These are phyloP conservation scores for Fusarium sacchari DNA, from an alignment of 2,329 filamentous ascomycete species.

Conservation along the genomic window DNA sequence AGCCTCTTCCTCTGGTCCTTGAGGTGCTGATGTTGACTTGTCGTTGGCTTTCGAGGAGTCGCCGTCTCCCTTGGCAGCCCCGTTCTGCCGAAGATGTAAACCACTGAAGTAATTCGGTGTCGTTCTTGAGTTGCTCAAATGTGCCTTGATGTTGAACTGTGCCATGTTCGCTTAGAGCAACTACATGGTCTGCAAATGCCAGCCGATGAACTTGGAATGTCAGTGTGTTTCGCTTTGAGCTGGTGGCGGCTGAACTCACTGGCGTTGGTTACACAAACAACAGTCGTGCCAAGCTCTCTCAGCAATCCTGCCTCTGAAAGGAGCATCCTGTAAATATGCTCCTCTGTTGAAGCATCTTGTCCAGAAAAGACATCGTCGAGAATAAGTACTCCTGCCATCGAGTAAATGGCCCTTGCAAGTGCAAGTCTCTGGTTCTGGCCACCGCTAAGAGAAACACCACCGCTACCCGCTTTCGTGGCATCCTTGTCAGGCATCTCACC, in stretches of 20 bases:
- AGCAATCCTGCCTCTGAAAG: conserved; percentile 1
- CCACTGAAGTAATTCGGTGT: conserved; percentile 13
- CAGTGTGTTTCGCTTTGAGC: not conserved
- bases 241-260: not conserved
- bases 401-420: conserved; percentile 41
- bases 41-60: not conserved
- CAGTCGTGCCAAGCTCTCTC: not conserved
- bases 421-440: conserved; percentile 48
- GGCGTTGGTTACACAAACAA: conserved; percentile 12
- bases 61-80: not conserved
- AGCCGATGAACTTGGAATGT: not conserved
- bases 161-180: conserved; percentile 10
- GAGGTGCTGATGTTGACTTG: not conserved
- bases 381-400: conserved; percentile 39
- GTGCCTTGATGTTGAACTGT: conserved; percentile 14
- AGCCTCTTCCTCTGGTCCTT: not conserved
- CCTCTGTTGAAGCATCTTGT: conserved; percentile 21
- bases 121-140: conserved; percentile 11
- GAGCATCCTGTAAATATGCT: conserved; percentile 8
- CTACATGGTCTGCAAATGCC: conserved; percentile 1
- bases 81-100: conserved; percentile 6
- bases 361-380: conserved; percentile 50
- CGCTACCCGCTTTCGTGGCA: conserved; percentile 43
- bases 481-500: not conserved
- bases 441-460: conserved; percentile 49